Evolutionary conservation across 495 filamentous ascomycete species (phyloP).

Genomic region (Aspergillus bertholletiae): DNA sequence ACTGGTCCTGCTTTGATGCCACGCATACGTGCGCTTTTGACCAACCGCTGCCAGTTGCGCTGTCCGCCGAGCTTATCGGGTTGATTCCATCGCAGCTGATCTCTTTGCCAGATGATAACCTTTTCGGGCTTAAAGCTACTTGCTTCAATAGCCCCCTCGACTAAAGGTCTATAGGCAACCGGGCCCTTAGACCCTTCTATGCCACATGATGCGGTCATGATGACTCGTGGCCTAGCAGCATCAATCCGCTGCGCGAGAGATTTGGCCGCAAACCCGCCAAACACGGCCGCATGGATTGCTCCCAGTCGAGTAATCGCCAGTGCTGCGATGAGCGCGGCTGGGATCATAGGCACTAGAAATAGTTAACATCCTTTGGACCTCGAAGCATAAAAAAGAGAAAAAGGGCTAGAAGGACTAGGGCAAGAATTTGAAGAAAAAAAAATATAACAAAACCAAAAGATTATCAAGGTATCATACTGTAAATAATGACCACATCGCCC

Average conservation of each 20-base stretch:
- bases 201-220: conserved; percentile 88
- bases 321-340: conserved; percentile 77
- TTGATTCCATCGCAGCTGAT: conserved; percentile 70
- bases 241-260: conserved; percentile 89
- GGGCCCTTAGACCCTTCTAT: conserved; percentile 83
- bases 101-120: conserved; percentile 74
- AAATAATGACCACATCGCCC: conserved; percentile 90
- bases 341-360: conserved; percentile 87
- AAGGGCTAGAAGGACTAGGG: too few species aligned
- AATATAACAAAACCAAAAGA: background rate
- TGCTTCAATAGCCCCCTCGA: conserved; percentile 61
- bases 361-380: background rate
- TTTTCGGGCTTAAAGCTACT: conserved; percentile 61
- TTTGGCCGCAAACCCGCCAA: conserved; percentile 81
- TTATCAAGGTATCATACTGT: conserved; percentile 55
- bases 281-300: conserved; percentile 87
- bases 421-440: too few species aligned
- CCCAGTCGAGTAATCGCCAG: conserved; percentile 79
- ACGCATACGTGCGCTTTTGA: conserved; percentile 61
- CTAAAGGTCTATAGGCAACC: conserved; percentile 64
- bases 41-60: conserved; percentile 74
- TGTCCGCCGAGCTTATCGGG: conserved; percentile 61
- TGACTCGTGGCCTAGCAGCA: conserved; percentile 65
- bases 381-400: too few species aligned
- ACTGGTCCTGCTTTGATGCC: conserved; percentile 66